Evolutionary conservation across 768 basidiomycete genomes (phyloP), one percentile per base, ranked within the genome.

Genomic region (Russula sp.): DNA sequence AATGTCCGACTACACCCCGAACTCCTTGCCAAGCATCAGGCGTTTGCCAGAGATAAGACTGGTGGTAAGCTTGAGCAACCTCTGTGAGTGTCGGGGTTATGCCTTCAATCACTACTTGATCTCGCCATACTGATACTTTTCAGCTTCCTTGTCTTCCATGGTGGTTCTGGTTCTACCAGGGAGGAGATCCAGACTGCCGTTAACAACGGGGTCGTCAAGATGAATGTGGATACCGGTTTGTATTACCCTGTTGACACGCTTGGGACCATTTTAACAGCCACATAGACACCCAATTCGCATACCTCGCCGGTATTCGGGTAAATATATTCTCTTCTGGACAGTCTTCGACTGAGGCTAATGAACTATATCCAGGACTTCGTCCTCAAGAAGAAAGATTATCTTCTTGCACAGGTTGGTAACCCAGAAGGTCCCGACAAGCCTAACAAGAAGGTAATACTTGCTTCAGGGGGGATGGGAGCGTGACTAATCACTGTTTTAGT

Each of bases 91-190:
- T 39, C 31, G 13, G 0, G 9, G 18, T n/a, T 0, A 59, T 50
- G 11, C 27, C 27, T 11, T 27, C 56, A 13, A 27, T 54, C 42
- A 52, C 37, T 4, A 16, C 22, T 10, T 39, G 37, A 34, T 66
- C 65, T 37, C 59, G 13, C 47, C 31, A 27, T 59, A 58, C 59
- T 8, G 34, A 54, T 34, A 20, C 31, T 14, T 22, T 34, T 4
- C 57, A 93, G 92, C 69, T 98, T 88, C 85, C 91, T 98, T 65
- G 97, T 98, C 76, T 99, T 98, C 94, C 97, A 99, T 79, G 97
- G 97, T 77, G 97, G 97, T 67, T 98, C 97, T 57, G 97, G 97
- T 50, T 98, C 97, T 37, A 86, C 90, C 68, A 93, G 93, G 78
- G 89, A 95, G 52, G 97, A 99, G 78, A 99, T 98, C 78, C 80